Base-by-base conservation (phyloP, 352 stramenopile species). In the Phytophthora vignae region DNA sequence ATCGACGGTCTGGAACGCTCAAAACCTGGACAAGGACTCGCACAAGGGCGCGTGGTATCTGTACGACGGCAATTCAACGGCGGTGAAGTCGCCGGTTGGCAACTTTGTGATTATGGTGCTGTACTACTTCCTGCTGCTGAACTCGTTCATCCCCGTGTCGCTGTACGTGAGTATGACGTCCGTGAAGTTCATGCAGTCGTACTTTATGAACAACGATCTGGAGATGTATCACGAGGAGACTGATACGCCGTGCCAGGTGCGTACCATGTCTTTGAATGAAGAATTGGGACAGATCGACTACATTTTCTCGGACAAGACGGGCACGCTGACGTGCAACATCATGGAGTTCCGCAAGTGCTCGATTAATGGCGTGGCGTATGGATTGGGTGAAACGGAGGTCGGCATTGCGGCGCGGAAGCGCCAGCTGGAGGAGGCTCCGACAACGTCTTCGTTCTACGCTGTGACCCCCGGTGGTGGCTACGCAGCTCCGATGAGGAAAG, bases 311-410 rank as follows among this genome's bases (percentile, higher is more conserved):
- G 96, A 99, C 75, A 99, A 99, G 79, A 99, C 96, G 11, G 96
- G 96, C 17, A 99, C 96, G 10, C 71, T 99, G 27, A 99, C 96
- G 52, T 95, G 93, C 64, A 99, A 99, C 74, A 86, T 98, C 29
- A 99, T 99, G 96, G 90, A 98, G 71, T 99, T 99, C 75, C 98
- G 98, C 54, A 96, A 98, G 61, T 99, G 94, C 74, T 97, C 92
- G 29, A 97, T 99, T 55, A 96, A 98, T 70, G 95, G 95, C 38
- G 81, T 98, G 21, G 76, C 92, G 22, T 99, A 99, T 77, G 97
- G 97, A 2, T 77, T 93, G 31, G 91, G 92, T 1, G 90, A 96
- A 60, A 97, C 92, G 0, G 90, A 97, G 67, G 85, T 97, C 4
- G 91, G 92, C 4, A 84, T 92, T 33, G 85, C 85, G 0, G 90